phyloP scores from a whole-genome alignment of 768 basidiomycete species.

The Rubroboletus pulcherrimus region DNA sequence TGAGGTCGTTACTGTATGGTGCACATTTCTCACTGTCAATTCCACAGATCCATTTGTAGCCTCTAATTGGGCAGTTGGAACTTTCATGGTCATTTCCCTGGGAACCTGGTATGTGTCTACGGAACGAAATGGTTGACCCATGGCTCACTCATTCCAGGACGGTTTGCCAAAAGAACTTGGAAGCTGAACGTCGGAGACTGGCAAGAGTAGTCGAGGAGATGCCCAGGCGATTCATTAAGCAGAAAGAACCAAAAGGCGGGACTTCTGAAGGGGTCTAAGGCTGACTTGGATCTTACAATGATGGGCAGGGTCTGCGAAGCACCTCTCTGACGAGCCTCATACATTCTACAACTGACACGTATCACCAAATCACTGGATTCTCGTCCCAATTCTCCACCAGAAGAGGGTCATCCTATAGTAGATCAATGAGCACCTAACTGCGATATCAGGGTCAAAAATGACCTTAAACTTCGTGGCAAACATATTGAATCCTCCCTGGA shows the following conservation, averaged over 20 bases:
- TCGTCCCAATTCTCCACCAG: slow-evolving; percentile 78
- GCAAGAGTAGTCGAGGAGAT: slow-evolving; percentile 57
- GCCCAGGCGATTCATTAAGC: slow-evolving; percentile 51
- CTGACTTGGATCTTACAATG: background rate
- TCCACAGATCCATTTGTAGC: slow-evolving; percentile 53
- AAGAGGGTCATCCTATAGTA: slow-evolving; percentile 52
- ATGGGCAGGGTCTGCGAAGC: background rate
- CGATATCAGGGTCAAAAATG: background rate
- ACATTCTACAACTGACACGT: slow-evolving; percentile 12
- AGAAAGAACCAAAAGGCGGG: slow-evolving; percentile 33
- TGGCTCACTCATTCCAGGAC: slow-evolving; percentile 42
- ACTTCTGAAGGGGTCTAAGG: slow-evolving; percentile 7
- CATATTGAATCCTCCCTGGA: slow-evolving; percentile 66
- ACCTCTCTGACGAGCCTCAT: background rate
- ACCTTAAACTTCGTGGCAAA: slow-evolving; percentile 74
- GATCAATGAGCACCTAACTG: background rate
- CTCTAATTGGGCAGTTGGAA: slow-evolving; percentile 76
- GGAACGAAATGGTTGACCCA: background rate
- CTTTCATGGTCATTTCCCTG: slow-evolving; percentile 63
- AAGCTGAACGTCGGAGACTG: slow-evolving; percentile 52
- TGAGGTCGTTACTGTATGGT: background rate
- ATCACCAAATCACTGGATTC: slow-evolving; percentile 49
- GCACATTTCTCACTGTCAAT: slow-evolving; percentile 4
- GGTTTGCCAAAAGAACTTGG: slow-evolving; percentile 55
- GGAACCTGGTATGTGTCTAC: slow-evolving; percentile 59